These are phyloP conservation scores for Grigorovia transvaalensis DNA, from an alignment of 805 yeast genomes.

Conservation along the genomic window DNA sequence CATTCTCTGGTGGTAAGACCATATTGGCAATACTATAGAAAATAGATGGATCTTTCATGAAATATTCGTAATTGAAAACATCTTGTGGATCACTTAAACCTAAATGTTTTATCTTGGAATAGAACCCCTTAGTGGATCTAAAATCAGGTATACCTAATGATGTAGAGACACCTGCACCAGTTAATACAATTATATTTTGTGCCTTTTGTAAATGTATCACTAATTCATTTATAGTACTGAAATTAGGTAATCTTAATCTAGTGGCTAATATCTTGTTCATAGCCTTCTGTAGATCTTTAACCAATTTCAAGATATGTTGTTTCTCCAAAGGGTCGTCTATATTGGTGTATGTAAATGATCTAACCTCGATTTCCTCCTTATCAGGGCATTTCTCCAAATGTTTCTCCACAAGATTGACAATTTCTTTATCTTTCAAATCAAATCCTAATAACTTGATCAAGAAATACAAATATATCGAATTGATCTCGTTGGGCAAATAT, in stretches of 20 bases:
- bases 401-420: not conserved
- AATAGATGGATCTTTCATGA: slow-evolving; percentile 62
- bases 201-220: slow-evolving; percentile 44
- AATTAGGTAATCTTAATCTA: slow-evolving; percentile 43
- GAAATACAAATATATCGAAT: slow-evolving; percentile 44
- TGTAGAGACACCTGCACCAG: slow-evolving; percentile 93
- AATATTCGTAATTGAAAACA: slow-evolving; percentile 64
- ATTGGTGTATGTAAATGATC: slow-evolving; percentile 6
- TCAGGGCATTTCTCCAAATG: slow-evolving; percentile 2
- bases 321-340: slow-evolving; percentile 33
- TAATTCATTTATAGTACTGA: slow-evolving; percentile 51
- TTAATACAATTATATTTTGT: slow-evolving; percentile 55
- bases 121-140: slow-evolving; percentile 77
- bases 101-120: slow-evolving; percentile 52
- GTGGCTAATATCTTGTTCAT: slow-evolving; percentile 50
- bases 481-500: slow-evolving; percentile 52
- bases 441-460: slow-evolving; percentile 60
- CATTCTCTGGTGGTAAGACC: slow-evolving; percentile 62
- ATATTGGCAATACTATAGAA: slow-evolving; percentile 78
- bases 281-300: slow-evolving; percentile 48
- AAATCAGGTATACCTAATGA: slow-evolving; percentile 87
- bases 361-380: slow-evolving; percentile 3
- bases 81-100: slow-evolving; percentile 83
- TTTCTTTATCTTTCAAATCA: slow-evolving; percentile 23
- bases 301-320: slow-evolving; percentile 35